Conservation (phyloP, 805 yeast species). For the Suhomyces prunicola region DNA sequence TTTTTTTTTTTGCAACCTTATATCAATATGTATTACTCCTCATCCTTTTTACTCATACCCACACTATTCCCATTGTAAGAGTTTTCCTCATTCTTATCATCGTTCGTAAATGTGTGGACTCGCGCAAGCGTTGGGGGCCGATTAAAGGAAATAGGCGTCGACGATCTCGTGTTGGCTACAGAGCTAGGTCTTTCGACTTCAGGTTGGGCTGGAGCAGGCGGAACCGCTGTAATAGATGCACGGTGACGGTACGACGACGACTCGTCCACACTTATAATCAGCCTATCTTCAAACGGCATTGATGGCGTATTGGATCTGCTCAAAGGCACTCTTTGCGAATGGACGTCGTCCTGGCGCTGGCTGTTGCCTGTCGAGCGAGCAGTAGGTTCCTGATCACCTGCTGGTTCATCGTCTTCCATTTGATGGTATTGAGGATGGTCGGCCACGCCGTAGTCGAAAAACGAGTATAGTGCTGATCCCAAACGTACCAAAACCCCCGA, state of each 20-base stretch:
- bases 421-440: slow-evolving; percentile 12
- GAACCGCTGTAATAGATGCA: neutral
- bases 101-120: slow-evolving; percentile 11
- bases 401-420: neutral
- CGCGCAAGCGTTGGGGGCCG: slow-evolving; percentile 1
- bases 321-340: neutral
- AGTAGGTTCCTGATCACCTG: neutral
- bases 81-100: slow-evolving; percentile 13
- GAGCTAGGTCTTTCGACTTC: slow-evolving; percentile 1
- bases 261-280: neutral
- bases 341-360: neutral
- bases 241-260: neutral
- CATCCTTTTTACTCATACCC: slow-evolving; percentile 49
- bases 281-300: slow-evolving; percentile 2
- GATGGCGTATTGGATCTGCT: slow-evolving; percentile 4
- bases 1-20: neutral
- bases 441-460: slow-evolving; percentile 42
- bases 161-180: neutral
- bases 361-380: neutral
- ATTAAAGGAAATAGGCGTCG: slow-evolving; percentile 4
- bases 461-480: slow-evolving; percentile 34
- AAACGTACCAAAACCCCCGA: slow-evolving; percentile 11
- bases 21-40: slow-evolving; percentile 9
- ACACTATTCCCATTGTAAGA: slow-evolving; percentile 55
- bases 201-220: neutral